Base-by-base conservation (phyloP, 2,329 filamentous ascomycete species). In the Blumeriella jaapii region DNA sequence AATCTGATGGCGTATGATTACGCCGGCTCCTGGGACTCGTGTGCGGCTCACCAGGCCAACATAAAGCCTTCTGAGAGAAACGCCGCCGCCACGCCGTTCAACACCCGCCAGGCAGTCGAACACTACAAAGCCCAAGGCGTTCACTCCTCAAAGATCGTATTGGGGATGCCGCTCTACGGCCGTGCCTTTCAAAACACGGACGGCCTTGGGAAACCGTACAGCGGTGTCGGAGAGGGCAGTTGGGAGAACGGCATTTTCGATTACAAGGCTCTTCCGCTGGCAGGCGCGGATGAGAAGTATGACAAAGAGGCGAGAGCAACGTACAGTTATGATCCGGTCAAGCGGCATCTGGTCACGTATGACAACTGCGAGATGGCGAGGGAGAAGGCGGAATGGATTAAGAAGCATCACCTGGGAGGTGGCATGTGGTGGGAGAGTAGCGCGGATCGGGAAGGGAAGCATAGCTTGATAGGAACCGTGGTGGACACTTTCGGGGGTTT, bases 361-460 rank as follows among this genome's bases (percentile, higher is more conserved):
- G 82, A 86, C 54, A 89, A 1, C 69, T 75, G 1, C 6, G 60
- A 64, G 3, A 73, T 86, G 56, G 79, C 76, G 3, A 63, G 64
- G 46, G 55, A 61, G 46, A 96, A 95, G 64, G 75, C 77, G 1
- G 61, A 71, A 8, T 94, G 76, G 55, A 72, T 95, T 53, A 70
- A 66, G 52, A 56, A 70, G 13, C 62, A 68, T 28, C 65, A 72
- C 0, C 68, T 95, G 0, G 87, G 86, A 2, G 89, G 89, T 12
- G 84, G 71, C n/a, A 95, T 96, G 87, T 96, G 85, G 85, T 55
- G 74, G 28, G 87, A 95, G 62, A 83, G 75, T 50, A 89, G 80
- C 51, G 78, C 73, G 1, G 89, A 95, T 56, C 78, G 76, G 53
- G 54, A 59, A 2, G 76, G 74, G 0, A 62, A 67, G 0, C 65